Percentiles rank a stretch among this genome's conserved stretches.
Conservation (phyloP, 257 asterid genomes). For the Solanum lycopersicoides region DNA sequence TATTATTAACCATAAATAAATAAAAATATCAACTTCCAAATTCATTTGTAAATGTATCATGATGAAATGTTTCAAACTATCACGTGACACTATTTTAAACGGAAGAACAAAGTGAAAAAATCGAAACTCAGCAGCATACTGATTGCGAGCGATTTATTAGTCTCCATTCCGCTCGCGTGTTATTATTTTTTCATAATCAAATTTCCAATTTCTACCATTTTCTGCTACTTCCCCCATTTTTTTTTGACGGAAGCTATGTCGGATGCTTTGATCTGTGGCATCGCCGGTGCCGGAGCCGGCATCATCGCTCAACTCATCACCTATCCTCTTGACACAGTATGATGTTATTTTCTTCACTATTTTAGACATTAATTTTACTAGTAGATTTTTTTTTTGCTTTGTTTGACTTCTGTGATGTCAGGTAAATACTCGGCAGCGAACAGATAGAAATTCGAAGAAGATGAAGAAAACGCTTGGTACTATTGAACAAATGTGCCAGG, state of each 20-base stretch:
- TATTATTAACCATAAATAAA: too few relatives aligned
- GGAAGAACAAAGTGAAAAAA: not conserved
- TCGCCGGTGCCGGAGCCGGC: conserved; percentile 99
- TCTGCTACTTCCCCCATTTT: not conserved
- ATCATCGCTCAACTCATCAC: conserved; percentile 91
- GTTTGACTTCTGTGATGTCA: not conserved
- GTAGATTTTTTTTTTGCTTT: not conserved
- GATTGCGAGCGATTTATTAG: not conserved
- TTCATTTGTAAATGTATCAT: not conserved
- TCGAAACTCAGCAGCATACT: not conserved
- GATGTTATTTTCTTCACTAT: not conserved
- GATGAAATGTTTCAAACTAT: not conserved
- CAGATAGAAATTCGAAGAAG: conserved; percentile 71
- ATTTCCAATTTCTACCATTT: not conserved
- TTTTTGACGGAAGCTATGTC: conserved; percentile 36
- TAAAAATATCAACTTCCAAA: not conserved
- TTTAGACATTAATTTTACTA: not conserved
- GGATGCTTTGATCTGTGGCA: conserved; percentile 93
- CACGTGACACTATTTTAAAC: not conserved
- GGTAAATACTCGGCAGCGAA: conserved; percentile 94
- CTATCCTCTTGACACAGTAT: conserved; percentile 88
- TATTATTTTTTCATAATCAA: not conserved
- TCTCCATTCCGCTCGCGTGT: not conserved
- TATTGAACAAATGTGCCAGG: conserved; percentile 68
- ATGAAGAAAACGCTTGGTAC: conserved; percentile 44